A percentile compares a stretch with the other conserved stretches of the same genome.
Conservation (phyloP, 768 basidiomycete species). For the Lactifluus rugatus region DNA sequence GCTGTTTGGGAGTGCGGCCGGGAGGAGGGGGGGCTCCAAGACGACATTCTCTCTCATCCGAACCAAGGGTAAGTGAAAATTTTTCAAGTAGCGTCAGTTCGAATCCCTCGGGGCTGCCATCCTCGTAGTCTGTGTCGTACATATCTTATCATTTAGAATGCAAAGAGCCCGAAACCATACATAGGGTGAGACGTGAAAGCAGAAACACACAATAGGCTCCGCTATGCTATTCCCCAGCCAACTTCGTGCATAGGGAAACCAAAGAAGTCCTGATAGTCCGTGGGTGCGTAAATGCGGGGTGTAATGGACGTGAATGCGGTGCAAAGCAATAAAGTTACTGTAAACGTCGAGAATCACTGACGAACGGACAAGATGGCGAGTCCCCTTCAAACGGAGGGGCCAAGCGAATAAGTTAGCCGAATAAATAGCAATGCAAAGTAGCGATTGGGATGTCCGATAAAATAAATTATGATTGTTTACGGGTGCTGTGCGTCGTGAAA, state of each 20-base stretch:
- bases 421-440: conserved; percentile 15
- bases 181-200: background rate
- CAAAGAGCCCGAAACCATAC: background rate
- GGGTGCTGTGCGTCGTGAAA: conserved; percentile 4
- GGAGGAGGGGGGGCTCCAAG: too few species aligned
- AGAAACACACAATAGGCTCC: background rate
- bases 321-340: background rate
- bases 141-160: too few species aligned
- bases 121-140: background rate
- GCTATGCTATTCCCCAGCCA: background rate
- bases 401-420: conserved; percentile 14
- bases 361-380: background rate
- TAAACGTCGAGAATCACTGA: conserved; percentile 2
- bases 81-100: background rate
- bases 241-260: background rate
- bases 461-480: conserved; percentile 8
- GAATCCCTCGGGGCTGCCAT: background rate
- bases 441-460: conserved; percentile 6
- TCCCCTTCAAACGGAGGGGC: background rate
- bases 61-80: background rate
- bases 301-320: background rate
- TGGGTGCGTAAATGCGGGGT: background rate
- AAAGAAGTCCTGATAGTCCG: background rate
- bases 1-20: background rate
- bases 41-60: background rate